Conservation (phyloP, 805 yeast genomes). For the Candida alai region DNA sequence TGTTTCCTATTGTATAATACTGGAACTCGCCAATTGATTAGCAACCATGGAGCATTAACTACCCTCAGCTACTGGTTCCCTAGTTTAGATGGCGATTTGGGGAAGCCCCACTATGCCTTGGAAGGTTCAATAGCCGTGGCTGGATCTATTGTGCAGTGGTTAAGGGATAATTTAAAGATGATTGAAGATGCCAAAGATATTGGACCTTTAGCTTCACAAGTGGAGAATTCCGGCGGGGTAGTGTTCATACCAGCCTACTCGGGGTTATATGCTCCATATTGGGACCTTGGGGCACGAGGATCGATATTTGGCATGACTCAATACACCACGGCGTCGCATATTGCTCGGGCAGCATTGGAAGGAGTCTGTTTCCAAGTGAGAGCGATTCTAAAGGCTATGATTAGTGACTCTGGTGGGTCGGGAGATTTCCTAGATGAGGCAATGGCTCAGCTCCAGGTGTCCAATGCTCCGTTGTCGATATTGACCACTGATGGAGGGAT, state of each 20-base stretch:
- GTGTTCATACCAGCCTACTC: conserved; percentile 93
- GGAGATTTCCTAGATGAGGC: conserved; percentile 56
- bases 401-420: conserved; percentile 69
- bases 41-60: conserved; percentile 79
- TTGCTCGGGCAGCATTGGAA: conserved; percentile 91
- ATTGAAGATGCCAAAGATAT: conserved; percentile 81
- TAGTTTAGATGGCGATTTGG: conserved; percentile 42
- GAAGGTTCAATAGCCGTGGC: conserved; percentile 98
- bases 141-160: conserved; percentile 91
- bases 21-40: conserved; percentile 66
- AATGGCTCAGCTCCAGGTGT: conserved; percentile 41
- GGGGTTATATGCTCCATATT: conserved; percentile 92
- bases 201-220: conserved; percentile 85
- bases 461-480: conserved; percentile 42
- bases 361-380: conserved; percentile 93
- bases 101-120: conserved; percentile 76
- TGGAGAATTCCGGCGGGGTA: conserved; percentile 81
- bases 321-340: conserved; percentile 85
- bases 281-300: conserved; percentile 92
- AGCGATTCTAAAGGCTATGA: conserved; percentile 88
- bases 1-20: conserved; percentile 87
- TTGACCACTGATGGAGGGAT: conserved; percentile 93
- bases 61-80: conserved; percentile 93
- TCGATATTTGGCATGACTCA: conserved; percentile 91
- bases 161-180: conserved; percentile 82